Conservation (phyloP, 768 basidiomycete species). For the Suillus variegatus region DNA sequence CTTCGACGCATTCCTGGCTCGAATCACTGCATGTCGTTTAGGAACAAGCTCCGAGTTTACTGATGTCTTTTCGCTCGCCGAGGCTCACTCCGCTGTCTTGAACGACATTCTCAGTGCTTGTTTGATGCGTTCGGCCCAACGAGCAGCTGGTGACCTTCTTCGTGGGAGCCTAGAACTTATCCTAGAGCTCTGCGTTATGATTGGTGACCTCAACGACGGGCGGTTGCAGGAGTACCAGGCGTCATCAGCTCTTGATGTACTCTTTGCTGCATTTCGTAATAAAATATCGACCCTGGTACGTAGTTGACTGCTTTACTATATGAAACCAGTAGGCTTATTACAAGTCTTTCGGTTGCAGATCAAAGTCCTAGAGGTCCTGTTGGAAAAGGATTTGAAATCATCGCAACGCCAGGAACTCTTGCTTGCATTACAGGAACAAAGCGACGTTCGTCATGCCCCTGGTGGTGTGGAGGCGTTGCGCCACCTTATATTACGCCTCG, state of each 20-base stretch:
- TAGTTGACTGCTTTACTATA: constrained; percentile 8
- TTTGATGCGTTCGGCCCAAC: constrained; percentile 68
- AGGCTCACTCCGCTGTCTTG: constrained; percentile 65
- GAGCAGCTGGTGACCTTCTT: constrained; percentile 63
- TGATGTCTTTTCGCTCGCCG: constrained; percentile 76
- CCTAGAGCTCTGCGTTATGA: constrained; percentile 65
- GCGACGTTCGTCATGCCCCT: constrained; percentile 37
- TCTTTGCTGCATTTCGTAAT: constrained; percentile 52
- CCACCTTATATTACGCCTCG: constrained; percentile 55
- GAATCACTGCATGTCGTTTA: constrained; percentile 32
- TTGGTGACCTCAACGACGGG: constrained; percentile 58
- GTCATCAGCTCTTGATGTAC: constrained; percentile 52
- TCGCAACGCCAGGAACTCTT: constrained; percentile 18
- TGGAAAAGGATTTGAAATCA: constrained; percentile 49
- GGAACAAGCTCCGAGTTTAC: constrained; percentile 39
- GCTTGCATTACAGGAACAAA: constrained; percentile 24
- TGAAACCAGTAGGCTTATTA: background rate
- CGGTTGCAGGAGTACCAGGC: constrained; percentile 66
- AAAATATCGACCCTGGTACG: constrained; percentile 63
- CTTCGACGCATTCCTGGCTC: constrained; percentile 67
- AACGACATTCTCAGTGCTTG: constrained; percentile 80
- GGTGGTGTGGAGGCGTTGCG: constrained; percentile 57
- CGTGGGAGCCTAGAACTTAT: constrained; percentile 63
- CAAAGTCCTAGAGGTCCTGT: constrained; percentile 52
- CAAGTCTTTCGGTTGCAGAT: constrained; percentile 41